phyloP scores from a whole-genome alignment of 805 yeast species.

The Nakazawaea ernobii region DNA sequence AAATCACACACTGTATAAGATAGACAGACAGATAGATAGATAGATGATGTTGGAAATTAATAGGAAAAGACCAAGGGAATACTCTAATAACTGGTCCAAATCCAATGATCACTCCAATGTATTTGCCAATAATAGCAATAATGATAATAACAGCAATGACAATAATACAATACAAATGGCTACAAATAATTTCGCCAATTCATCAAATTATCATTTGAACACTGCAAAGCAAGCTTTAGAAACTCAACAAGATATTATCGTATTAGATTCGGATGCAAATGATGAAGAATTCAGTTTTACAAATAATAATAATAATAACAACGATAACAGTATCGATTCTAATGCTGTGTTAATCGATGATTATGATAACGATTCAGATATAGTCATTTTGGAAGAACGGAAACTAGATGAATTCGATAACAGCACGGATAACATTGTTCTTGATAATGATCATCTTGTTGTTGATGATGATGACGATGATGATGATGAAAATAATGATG shows the following conservation, averaged over 20 bases:
- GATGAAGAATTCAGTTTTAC: slow-evolving; percentile 24
- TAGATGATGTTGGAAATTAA: slow-evolving; percentile 23
- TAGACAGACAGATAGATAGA: too few relatives aligned
- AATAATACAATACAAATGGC: neutral
- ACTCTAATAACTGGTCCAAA: slow-evolving; percentile 9
- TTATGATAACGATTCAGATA: slow-evolving; percentile 12
- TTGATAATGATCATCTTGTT: too few relatives aligned
- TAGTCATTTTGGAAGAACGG: slow-evolving; percentile 10
- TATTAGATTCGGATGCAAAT: slow-evolving; percentile 33
- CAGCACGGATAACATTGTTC: too few relatives aligned
- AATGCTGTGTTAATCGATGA: slow-evolving; percentile 4
- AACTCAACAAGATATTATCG: slow-evolving; percentile 24
- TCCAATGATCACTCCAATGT: slow-evolving; percentile 11
- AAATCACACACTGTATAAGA: too few relatives aligned
- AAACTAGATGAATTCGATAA: neutral
- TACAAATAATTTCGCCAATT: neutral
- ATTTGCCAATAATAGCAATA: slow-evolving; percentile 18
- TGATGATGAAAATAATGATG: slow-evolving; percentile 1
- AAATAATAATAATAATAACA: slow-evolving; percentile 11
- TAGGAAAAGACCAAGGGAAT: slow-evolving; percentile 34
- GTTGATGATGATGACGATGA: slow-evolving; percentile 13
- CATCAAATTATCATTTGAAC: neutral
- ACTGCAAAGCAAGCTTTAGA: slow-evolving; percentile 11
- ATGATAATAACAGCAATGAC: slow-evolving; percentile 10
- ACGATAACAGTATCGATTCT: too few relatives aligned